Conservation (phyloP, 768 basidiomycete genomes). For the Leccinum longicurvipes region DNA sequence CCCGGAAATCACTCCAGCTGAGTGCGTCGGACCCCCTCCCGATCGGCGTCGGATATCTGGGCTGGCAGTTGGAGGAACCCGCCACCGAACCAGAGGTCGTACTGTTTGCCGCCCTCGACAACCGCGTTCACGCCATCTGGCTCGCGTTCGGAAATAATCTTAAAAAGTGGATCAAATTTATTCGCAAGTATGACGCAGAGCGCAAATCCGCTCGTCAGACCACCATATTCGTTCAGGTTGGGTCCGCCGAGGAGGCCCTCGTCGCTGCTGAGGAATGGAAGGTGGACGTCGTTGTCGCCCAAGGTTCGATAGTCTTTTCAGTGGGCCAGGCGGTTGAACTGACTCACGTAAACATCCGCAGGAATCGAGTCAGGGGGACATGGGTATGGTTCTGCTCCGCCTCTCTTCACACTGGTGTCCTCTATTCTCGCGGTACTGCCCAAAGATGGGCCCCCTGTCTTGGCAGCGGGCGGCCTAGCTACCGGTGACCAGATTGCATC, state of each 20-base stretch:
- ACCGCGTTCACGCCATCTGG: constrained; percentile 66
- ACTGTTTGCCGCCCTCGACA: constrained; percentile 50
- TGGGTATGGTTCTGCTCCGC: constrained; percentile 52
- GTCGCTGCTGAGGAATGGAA: constrained; percentile 64
- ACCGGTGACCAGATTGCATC: constrained; percentile 64
- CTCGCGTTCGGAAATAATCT: constrained; percentile 65
- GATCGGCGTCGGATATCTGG: constrained; percentile 74
- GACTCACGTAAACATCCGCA: constrained; percentile 26
- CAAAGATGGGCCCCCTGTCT: constrained; percentile 45
- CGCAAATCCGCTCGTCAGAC: constrained; percentile 41
- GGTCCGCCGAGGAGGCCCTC: constrained; percentile 55
- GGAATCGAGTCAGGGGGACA: constrained; percentile 83
- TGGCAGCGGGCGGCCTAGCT: constrained; percentile 74
- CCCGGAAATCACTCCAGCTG: constrained; percentile 42
- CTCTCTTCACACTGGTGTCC: constrained; percentile 59
- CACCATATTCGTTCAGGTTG: constrained; percentile 63
- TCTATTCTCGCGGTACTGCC: constrained; percentile 46
- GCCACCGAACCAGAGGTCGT: constrained; percentile 38
- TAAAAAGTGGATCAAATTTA: constrained; percentile 54
- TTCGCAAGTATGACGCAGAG: constrained; percentile 53
- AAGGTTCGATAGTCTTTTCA: constrained; percentile 49
- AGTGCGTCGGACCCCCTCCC: constrained; percentile 37
- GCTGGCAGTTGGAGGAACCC: constrained; percentile 63
- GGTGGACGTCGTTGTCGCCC: constrained; percentile 71
- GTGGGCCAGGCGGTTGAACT: not conserved